These are phyloP conservation scores for Cyanidioschyzon merolae DNA, from an alignment of 23 red algal genomes.

Conservation along the genomic window DNA sequence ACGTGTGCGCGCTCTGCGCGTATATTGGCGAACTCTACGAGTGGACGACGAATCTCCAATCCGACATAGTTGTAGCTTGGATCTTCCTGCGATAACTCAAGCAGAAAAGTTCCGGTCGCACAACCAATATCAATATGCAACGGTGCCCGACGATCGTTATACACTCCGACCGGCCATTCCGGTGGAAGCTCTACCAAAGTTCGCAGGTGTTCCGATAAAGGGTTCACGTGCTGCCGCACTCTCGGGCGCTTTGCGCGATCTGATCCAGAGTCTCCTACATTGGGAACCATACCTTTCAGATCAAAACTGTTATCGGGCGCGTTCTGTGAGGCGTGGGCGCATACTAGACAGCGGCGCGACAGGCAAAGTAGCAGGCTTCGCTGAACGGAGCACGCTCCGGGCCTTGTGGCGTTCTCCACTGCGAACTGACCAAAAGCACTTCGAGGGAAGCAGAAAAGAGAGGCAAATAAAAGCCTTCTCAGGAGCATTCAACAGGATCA, in stretches of 20 bases:
- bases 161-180: slow-evolving; percentile 39
- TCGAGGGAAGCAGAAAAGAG: neutral
- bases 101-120: slow-evolving; percentile 68
- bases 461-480: neutral
- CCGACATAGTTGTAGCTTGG: slow-evolving; percentile 66
- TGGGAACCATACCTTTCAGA: neutral
- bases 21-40: slow-evolving; percentile 61
- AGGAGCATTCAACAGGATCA: too few relatives aligned
- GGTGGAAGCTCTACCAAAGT: slow-evolving; percentile 23
- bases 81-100: slow-evolving; percentile 19
- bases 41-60: slow-evolving; percentile 67
- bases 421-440: neutral
- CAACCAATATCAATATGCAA: slow-evolving; percentile 67
- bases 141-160: slow-evolving; percentile 21
- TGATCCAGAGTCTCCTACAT: neutral
- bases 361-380: neutral
- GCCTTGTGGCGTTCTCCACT: neutral
- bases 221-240: slow-evolving; percentile 91
- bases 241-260: neutral
- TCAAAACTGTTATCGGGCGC: neutral
- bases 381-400: neutral
- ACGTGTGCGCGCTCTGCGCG: slow-evolving; percentile 3
- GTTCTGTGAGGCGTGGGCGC: too few relatives aligned
- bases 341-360: too few relatives aligned
- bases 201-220: slow-evolving; percentile 47